Conservation (phyloP, 768 basidiomycete genomes). For the Leccinum disarticulatum region DNA sequence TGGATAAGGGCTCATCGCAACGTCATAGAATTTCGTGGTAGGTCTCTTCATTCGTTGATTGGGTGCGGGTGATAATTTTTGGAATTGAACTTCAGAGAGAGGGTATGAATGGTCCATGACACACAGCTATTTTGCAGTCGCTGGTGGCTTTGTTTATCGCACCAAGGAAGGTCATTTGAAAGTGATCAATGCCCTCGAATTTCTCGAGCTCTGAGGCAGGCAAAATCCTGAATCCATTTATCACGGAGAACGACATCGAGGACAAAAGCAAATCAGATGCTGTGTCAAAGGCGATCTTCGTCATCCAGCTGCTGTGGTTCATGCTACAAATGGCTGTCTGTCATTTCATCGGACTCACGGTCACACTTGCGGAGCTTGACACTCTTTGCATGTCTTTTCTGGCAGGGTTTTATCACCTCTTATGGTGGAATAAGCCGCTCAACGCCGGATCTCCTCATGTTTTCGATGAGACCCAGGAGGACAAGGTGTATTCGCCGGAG, state of each 20-base stretch:
- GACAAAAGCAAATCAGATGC: constrained; percentile 6
- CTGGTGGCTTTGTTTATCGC: too few relatives aligned
- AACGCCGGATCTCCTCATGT: neutral
- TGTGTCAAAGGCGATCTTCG: neutral
- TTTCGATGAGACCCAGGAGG: neutral
- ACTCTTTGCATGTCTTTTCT: neutral
- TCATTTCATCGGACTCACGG: neutral
- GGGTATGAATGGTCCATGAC: neutral
- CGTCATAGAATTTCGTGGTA: neutral
- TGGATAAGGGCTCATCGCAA: neutral
- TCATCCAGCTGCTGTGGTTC: neutral
- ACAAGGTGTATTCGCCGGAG: neutral
- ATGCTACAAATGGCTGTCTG: neutral
- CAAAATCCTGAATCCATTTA: neutral
- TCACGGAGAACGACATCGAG: neutral
- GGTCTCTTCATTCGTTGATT: neutral
- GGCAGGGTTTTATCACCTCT: neutral
- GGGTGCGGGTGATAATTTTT: neutral
- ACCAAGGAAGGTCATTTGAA: neutral
- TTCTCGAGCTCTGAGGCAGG: neutral
- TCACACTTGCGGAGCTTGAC: neutral
- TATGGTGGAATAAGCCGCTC: constrained; percentile 3
- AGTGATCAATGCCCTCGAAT: neutral
- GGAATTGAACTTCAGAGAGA: neutral
- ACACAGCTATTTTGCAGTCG: too few relatives aligned